These are phyloP conservation scores for Rhododendron mucronatum DNA, from an alignment of 148 eudicot species.

Conservation along the genomic window DNA sequence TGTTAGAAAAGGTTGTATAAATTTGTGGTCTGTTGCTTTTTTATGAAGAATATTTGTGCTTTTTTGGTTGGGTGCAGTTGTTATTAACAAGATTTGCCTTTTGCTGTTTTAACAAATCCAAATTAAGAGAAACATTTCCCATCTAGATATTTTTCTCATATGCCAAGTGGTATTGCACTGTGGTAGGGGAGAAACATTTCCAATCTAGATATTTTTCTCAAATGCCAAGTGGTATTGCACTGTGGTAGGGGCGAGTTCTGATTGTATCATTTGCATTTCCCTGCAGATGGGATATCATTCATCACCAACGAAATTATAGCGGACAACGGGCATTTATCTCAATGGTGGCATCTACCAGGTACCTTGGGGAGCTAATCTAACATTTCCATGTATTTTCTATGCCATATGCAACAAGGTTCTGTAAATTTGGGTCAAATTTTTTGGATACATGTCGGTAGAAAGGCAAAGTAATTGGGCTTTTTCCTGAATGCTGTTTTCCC, in stretches of 20 bases:
- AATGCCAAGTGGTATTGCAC: not conserved
- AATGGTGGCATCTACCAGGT: constrained; percentile 1
- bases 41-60: not conserved
- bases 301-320: not conserved
- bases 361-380: not conserved
- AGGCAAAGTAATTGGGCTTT: not conserved
- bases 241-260: not conserved
- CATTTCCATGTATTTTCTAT: not conserved
- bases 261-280: not conserved
- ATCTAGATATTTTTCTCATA: too few species aligned
- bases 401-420: not conserved
- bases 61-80: not conserved
- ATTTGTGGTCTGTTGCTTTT: not conserved
- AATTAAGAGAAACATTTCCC: not conserved
- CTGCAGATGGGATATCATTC: not conserved
- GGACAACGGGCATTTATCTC: not conserved
- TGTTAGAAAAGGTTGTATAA: not conserved
- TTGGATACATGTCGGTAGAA: not conserved
- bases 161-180: not conserved
- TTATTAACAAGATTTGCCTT: not conserved
- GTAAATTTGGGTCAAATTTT: not conserved
- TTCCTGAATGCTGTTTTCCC: not conserved
- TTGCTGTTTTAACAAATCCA: not conserved
- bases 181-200: not conserved
- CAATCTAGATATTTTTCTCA: too few species aligned